Evolutionary conservation across 345 rosid genomes (phyloP), one percentile per base, ranked within the genome.

Genomic region (Angophora floribunda): DNA sequence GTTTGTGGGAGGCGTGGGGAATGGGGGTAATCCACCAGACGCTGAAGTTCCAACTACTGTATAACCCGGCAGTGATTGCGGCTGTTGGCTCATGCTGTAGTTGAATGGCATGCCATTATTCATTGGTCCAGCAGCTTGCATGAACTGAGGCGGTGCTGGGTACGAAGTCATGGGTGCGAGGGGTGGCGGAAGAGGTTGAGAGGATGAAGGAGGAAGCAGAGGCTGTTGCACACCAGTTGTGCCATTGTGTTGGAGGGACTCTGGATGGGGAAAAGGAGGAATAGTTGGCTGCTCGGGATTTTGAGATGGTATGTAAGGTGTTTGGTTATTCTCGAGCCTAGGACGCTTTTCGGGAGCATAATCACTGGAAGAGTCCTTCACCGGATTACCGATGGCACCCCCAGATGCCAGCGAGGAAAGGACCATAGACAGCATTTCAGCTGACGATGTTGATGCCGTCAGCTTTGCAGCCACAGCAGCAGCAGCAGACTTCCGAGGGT

Each of bases 341-440:
- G 95, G 92, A 91, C 96, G 93, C 91, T 98, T 98, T 87, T 95
- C 99, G 1, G 94, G 87, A n/a, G 93, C 94, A 85, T 88, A 91
- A 88, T 95, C 96, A 4, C 79, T 86, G 9, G 95, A 89, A 36
- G 96, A 86, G 88, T 93, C 97, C 85, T 93, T 93, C 55, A 85
- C 85, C 45, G 94, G 88, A 90, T 94, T 93, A 59, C 93, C 92
- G 6, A 95, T 94, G 91, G 94, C 93, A 47, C 95, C 97, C 91
- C 97, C 99, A 22, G 99, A 96, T 85, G 97, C 99, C 49, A 98
- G 94, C 82, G 99, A 96, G 45, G 99, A 96, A 75, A 98, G 96
- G 79, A 97, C 99, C n/a, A 90, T 93, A 21, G 99, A 96, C 86
- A 98, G 99, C 99, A 98, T 95, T 89, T 97, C 94, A 2, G 95